Base-by-base conservation (phyloP, 345 rosid genomes). In the Murraya koenigii region DNA sequence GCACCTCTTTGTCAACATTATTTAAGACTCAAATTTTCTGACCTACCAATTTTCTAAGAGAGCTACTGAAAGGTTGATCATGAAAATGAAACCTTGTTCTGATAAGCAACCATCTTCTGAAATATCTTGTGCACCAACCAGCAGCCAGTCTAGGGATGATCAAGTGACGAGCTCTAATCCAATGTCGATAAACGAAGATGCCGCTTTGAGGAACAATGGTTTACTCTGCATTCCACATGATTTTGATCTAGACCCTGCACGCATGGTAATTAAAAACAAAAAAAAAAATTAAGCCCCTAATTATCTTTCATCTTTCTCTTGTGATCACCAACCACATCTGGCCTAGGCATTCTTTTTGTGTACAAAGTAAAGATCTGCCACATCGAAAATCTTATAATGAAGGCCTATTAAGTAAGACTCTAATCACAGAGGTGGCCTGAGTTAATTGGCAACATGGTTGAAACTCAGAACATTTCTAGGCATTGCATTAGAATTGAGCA, bases 201-300 rank as follows among this genome's bases (percentile, higher is more conserved):
- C 20, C 41, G 74, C 60, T 0, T 65, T 85, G 1, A 70, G 79
- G 15, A 86, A 72, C 26, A 35, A 83, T 3, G 26, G 36, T 0
- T 77, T 83, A 2, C 77, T 61, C 17, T 80, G 75, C 78, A 68
- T 81, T 58, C 79, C 77, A n/a, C 49, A 49, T 26, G 84, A 84
- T 23, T 66, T 81, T 64, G 77, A 89, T 77, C 85, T 92, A 54
- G 85, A 94, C 59, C 88, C 87, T 59, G 74, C 80, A 19, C 91
- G 97, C 26, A 82, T 82, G 89, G 98, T 89, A 78, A 84, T 87
- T 9, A 41, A 41, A 41, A 41, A 0, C 10, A 41, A 10, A 41
- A 10, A 10, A 28, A 38, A 75, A 28, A 8, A 44, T 7, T 23
- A 59, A 44, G 28, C 54, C 54, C 20, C 11, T 30, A 9, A 39